Base-by-base conservation (phyloP, 495 filamentous ascomycete species). In the Achaetomiella virescens region DNA sequence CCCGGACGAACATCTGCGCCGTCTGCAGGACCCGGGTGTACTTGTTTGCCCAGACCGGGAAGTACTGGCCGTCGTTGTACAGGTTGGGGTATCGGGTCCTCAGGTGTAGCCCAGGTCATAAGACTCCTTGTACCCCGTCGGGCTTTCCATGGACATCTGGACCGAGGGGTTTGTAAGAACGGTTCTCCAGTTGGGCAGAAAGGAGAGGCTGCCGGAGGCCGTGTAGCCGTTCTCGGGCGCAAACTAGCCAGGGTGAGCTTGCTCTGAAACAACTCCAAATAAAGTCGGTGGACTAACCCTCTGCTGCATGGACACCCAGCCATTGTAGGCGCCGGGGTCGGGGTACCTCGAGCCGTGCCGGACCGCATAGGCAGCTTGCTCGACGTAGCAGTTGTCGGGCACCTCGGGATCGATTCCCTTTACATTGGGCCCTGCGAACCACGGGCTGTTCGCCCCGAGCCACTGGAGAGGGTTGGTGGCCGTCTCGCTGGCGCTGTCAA, bases 331-430 rank as follows among this genome's bases (percentile, higher is more conserved):
- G 10, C 78, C 76, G 17, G 70, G 62, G 52, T 83, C 80, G 14
- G 80, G 80, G 48, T 75, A 83, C 49, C 81, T 68, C 58, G 76
- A 81, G 18, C 81, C 81, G 60, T 83, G 81, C 48, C 81, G 75
- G 25, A 75, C 72, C 31, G 78, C 60, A 58, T 80, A 83, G 24
- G 75, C 74, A 21, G 74, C 79, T 55, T 78, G 75, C 42, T 81
- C 74, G n/a, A 83, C 75, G 6, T 69, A 68, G 55, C 81, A 84
- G 33, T 70, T 70, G 14, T 73, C 63, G 18, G 81, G 79, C 25
- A 78, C 66, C 14, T 72, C 67, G 29, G 73, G 66, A 2, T 71
- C 70, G 41, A 82, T 77, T 6, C 66, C 68, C 58, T 79, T 76
- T 48, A 82, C 70, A 63, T 82, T 75, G n/a, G 80, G 79, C 5